A percentile compares a stretch with the other conserved stretches of the same genome.
These are phyloP conservation scores for Aspergillus aculeatinus DNA, from an alignment of 2,329 filamentous ascomycete genomes.

Conservation along the genomic window DNA sequence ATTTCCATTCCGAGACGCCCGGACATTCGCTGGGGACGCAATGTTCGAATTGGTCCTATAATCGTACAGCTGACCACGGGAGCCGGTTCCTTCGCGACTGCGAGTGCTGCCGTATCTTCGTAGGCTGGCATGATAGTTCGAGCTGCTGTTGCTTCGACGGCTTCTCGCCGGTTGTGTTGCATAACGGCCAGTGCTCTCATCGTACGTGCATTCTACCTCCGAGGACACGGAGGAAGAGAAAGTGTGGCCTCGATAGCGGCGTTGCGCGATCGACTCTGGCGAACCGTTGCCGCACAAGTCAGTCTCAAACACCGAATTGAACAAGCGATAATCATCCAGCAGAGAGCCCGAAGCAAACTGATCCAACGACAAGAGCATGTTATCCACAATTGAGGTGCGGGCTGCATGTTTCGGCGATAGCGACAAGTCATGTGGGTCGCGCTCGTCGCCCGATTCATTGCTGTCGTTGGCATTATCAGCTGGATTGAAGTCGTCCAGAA, in stretches of 20 bases:
- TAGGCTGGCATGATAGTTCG: constrained; percentile 63
- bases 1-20: constrained; percentile 59
- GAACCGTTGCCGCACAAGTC: constrained; percentile 35
- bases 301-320: constrained; percentile 43
- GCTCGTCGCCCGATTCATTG: constrained; percentile 41
- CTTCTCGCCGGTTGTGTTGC: constrained; percentile 47
- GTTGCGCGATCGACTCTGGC: constrained; percentile 31
- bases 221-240: constrained; percentile 61
- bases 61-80: constrained; percentile 39
- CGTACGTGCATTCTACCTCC: constrained; percentile 50
- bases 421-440: constrained; percentile 72
- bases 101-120: constrained; percentile 65
- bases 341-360: constrained; percentile 60
- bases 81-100: constrained; percentile 39
- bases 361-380: constrained; percentile 92
- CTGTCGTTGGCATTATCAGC: constrained; percentile 34
- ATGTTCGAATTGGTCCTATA: constrained; percentile 26
- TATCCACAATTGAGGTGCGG: constrained; percentile 88
- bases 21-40: constrained; percentile 23
- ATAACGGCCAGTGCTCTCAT: constrained; percentile 42
- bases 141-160: constrained; percentile 77
- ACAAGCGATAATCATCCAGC: constrained; percentile 38
- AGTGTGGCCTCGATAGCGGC: constrained; percentile 57
- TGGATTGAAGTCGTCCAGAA: constrained; percentile 37
- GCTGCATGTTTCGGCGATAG: constrained; percentile 73